Evolutionary conservation across 208 protist species (phyloP).

Genomic region (Acanthamoeba castellanii): DNA sequence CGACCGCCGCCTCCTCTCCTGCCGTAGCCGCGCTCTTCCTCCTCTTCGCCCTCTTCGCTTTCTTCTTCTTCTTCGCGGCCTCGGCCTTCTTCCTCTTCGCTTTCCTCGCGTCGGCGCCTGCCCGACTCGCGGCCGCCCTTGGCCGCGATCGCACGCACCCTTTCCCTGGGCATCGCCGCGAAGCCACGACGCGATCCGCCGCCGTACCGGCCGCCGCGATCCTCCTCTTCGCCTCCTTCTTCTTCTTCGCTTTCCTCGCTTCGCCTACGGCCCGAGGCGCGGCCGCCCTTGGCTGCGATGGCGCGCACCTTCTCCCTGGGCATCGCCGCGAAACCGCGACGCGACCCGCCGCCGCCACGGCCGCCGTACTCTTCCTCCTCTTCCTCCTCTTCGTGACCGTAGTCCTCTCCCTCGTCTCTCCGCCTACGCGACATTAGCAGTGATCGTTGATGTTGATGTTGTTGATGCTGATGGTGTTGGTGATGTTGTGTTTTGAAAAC

Average conservation of each 20-base stretch:
- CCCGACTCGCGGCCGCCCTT: background rate
- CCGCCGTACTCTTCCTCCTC: background rate
- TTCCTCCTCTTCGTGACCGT: background rate
- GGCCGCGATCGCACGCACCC: background rate
- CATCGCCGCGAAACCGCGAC: background rate
- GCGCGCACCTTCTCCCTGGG: background rate
- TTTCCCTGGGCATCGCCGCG: slow-evolving; percentile 9
- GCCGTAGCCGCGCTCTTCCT: background rate
- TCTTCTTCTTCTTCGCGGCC: background rate
- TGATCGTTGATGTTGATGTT: background rate
- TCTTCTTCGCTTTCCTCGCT: background rate
- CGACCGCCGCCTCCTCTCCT: background rate
- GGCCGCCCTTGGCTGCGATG: background rate
- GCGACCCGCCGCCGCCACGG: background rate
- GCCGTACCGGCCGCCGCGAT: background rate
- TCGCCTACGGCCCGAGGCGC: background rate
- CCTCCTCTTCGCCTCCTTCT: background rate
- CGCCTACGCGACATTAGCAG: background rate
- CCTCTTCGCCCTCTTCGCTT: background rate
- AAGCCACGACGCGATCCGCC: background rate
- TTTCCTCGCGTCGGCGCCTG: background rate
- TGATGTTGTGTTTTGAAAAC: no score
- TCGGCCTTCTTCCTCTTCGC: background rate
- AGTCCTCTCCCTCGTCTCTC: background rate
- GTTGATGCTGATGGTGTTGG: background rate